Evolutionary conservation across 2,329 filamentous ascomycete genomes (phyloP), one percentile per base, ranked within the genome.

Genomic region (Monilinia aucupariae): DNA sequence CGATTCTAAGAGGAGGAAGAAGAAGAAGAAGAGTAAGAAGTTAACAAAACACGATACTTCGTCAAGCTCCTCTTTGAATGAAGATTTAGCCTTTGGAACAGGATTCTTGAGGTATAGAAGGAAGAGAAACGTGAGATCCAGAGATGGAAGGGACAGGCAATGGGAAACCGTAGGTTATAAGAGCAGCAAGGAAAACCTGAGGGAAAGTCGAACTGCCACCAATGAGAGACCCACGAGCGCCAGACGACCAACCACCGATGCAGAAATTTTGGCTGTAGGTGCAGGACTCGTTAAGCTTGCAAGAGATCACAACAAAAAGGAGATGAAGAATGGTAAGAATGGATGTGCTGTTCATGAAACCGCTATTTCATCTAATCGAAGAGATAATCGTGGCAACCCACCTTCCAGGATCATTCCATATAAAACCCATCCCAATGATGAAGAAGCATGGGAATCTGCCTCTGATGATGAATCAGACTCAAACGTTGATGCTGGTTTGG

Each of bases 41-140:
- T 41, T 50, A 12, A 41, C 39, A 37, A 63, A 41, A 59, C 53
- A 63, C 3, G 79, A 77, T 61, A 88, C 86, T 69, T 86, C 83
- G 2, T 89, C 86, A 1, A 87, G 84, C 2, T 88, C 85, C 0
- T 88, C 85, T 0, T 78, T 88, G 61, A 85, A 88, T 73, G 84
- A 82, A 25, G 87, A 90, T 71, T 76, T 90, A 65, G 86, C 86
- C 12, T 90, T 89, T 71, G 86, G 87, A 12, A 80, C 77, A 61
- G 86, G 85, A 20, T 87, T 81, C 59, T 64, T 74, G 17, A 72
- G 68, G 64, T 62, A 67, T 25, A 67, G 68, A 20, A 74, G 70
- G 60, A 65, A 63, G 27, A 69, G 67, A 43, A 37, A 67, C 10
- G 67, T 71, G 20, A 69, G 71, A 53, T 68, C 65, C 15, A 68